phyloP scores from a whole-genome alignment of 495 filamentous ascomycete genomes.

The Talaromyces wortmannii region DNA sequence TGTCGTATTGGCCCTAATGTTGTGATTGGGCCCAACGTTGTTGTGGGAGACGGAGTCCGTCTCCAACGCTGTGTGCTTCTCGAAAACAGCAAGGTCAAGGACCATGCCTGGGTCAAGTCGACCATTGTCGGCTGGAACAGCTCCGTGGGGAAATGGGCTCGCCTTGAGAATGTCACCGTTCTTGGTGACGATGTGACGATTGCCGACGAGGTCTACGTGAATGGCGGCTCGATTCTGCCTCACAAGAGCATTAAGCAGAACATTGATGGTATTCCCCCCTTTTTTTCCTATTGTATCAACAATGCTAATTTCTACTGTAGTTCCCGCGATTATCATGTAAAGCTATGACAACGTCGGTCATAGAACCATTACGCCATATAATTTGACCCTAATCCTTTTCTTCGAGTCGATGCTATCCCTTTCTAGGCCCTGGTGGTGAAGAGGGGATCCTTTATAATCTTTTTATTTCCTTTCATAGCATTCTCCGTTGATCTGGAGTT shows the following conservation, averaged over 20 bases:
- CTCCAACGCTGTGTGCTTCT: slow-evolving; percentile 92
- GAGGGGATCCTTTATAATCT: neutral
- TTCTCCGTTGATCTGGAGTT: neutral
- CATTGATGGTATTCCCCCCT: slow-evolving; percentile 65
- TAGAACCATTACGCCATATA: neutral
- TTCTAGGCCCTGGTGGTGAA: slow-evolving; percentile 21
- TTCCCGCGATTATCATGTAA: slow-evolving; percentile 86
- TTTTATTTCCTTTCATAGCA: neutral
- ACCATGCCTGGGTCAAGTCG: slow-evolving; percentile 98
- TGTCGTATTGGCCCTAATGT: slow-evolving; percentile 98
- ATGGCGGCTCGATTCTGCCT: slow-evolving; percentile 90
- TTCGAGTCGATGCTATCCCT: slow-evolving; percentile 16
- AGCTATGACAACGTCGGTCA: neutral
- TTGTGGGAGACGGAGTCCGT: slow-evolving; percentile 90
- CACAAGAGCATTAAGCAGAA: slow-evolving; percentile 99
- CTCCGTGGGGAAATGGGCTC: slow-evolving; percentile 89
- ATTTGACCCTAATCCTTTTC: slow-evolving; percentile 6
- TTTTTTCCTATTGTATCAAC: neutral
- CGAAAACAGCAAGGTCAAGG: slow-evolving; percentile 87
- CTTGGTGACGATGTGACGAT: slow-evolving; percentile 99
- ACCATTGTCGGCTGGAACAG: slow-evolving; percentile 99
- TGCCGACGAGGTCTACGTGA: slow-evolving; percentile 97
- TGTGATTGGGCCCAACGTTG: slow-evolving; percentile 90
- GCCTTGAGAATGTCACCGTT: slow-evolving; percentile 95
- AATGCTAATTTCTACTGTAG: slow-evolving; percentile 23